Evolutionary conservation across 768 basidiomycete genomes (phyloP).

Genomic region (Fomitopsis serialis): DNA sequence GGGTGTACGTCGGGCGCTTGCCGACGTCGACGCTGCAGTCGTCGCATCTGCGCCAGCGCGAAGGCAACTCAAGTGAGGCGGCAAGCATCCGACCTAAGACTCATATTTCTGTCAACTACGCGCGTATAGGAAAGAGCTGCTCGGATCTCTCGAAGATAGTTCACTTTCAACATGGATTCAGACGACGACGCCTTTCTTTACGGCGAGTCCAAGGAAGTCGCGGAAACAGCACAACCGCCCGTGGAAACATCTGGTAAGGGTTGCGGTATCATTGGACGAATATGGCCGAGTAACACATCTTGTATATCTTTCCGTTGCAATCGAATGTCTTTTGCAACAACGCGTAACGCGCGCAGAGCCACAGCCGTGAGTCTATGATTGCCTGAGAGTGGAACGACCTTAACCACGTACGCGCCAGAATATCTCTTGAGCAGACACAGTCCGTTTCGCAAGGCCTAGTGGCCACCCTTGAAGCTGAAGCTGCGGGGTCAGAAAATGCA

Average conservation of each 20-base stretch:
- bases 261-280: constrained; percentile 16
- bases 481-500: constrained; percentile 23
- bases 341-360: constrained; percentile 44
- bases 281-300: constrained; percentile 7
- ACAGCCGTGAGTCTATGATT: constrained; percentile 47
- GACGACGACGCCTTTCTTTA: constrained; percentile 29
- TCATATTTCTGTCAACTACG: too few species aligned
- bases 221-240: constrained; percentile 13
- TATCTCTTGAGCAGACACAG: constrained; percentile 37
- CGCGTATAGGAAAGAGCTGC: background rate
- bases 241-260: constrained; percentile 43
- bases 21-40: too few species aligned
- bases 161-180: constrained; percentile 12
- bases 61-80: too few species aligned
- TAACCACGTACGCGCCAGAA: constrained; percentile 17
- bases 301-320: constrained; percentile 22
- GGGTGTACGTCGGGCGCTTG: too few species aligned
- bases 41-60: too few species aligned
- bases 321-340: constrained; percentile 26
- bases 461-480: constrained; percentile 44
- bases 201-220: constrained; percentile 23
- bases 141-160: background rate
- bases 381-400: background rate
- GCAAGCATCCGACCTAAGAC: too few species aligned
- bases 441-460: constrained; percentile 38